A percentile compares a stretch with the other conserved stretches of the same genome.
These are phyloP conservation scores for Solanum hybrid DNA, from an alignment of 305 asterid genomes.

Conservation along the genomic window DNA sequence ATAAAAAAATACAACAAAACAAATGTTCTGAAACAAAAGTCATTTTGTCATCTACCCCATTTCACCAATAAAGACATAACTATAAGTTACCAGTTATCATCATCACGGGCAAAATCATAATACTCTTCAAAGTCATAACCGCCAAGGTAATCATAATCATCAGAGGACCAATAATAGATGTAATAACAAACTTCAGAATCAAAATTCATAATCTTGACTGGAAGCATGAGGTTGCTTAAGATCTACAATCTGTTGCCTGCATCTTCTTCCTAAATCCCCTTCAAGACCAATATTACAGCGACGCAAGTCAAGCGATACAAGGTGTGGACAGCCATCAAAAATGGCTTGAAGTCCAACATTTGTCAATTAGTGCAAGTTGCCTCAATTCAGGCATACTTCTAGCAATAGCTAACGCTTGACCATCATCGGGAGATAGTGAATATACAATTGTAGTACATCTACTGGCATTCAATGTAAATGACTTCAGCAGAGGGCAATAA, in stretches of 20 bases:
- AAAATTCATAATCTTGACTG: not conserved
- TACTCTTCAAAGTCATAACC: no score
- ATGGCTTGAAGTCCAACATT: slow-evolving; percentile 10
- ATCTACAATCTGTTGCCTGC: slow-evolving; percentile 1
- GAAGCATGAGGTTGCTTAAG: not conserved
- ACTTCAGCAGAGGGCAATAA: slow-evolving; percentile 32
- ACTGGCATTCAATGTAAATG: slow-evolving; percentile 19
- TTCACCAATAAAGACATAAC: no score
- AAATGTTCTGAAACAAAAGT: no score
- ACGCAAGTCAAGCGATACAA: slow-evolving; percentile 13
- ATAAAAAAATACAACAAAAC: no score
- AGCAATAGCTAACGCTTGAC: slow-evolving; percentile 24
- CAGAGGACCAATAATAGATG: not conserved
- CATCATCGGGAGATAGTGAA: not conserved
- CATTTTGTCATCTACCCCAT: no score
- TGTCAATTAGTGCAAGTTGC: slow-evolving; percentile 25
- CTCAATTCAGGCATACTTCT: slow-evolving; percentile 29
- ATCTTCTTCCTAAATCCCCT: slow-evolving; percentile 5
- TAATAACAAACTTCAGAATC: not conserved
- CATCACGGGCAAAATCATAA: no score
- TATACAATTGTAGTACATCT: not conserved
- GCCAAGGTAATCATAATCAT: not conserved
- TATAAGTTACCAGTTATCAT: no score
- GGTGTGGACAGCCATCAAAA: slow-evolving; percentile 13
- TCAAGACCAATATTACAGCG: not conserved